Evolutionary conservation across 208 protist species (phyloP).

Genomic region (Trypanosoma brucei): DNA sequence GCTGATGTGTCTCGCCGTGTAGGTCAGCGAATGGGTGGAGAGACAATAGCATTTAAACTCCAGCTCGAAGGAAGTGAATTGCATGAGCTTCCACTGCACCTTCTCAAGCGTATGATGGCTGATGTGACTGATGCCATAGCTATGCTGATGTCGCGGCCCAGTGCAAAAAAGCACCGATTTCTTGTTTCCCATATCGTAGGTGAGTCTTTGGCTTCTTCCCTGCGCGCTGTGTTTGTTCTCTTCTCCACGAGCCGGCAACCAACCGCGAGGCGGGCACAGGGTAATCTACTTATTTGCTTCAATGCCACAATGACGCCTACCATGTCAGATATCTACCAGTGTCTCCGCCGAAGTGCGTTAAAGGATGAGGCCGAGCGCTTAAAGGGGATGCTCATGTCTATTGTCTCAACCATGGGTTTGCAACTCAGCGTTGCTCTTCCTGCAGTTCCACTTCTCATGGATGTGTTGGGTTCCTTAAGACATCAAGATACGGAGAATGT

Average conservation of each 20-base stretch:
- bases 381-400: slow-evolving; percentile 34
- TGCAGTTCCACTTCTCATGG: slow-evolving; percentile 36
- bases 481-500: slow-evolving; percentile 38
- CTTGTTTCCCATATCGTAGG: slow-evolving; percentile 53
- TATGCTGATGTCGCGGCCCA: slow-evolving; percentile 16
- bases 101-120: slow-evolving; percentile 41
- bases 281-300: slow-evolving; percentile 77
- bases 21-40: neutral
- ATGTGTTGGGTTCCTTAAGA: slow-evolving; percentile 23
- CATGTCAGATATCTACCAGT: slow-evolving; percentile 38
- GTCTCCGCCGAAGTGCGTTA: slow-evolving; percentile 34
- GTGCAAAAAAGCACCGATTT: slow-evolving; percentile 27
- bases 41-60: slow-evolving; percentile 50
- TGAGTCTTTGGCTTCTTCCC: slow-evolving; percentile 31
- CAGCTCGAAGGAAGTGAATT: slow-evolving; percentile 55
- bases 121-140: slow-evolving; percentile 31
- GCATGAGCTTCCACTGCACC: slow-evolving; percentile 39
- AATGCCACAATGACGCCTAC: slow-evolving; percentile 30
- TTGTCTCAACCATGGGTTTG: slow-evolving; percentile 39
- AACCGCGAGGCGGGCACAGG: slow-evolving; percentile 39
- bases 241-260: slow-evolving; percentile 48
- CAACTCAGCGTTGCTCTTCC: slow-evolving; percentile 49
- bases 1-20: neutral
- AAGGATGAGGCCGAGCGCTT: slow-evolving; percentile 38
- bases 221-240: slow-evolving; percentile 57